These are phyloP conservation scores for Xylariaceae sp. DNA, from an alignment of 2,329 filamentous ascomycete genomes.

Conservation along the genomic window DNA sequence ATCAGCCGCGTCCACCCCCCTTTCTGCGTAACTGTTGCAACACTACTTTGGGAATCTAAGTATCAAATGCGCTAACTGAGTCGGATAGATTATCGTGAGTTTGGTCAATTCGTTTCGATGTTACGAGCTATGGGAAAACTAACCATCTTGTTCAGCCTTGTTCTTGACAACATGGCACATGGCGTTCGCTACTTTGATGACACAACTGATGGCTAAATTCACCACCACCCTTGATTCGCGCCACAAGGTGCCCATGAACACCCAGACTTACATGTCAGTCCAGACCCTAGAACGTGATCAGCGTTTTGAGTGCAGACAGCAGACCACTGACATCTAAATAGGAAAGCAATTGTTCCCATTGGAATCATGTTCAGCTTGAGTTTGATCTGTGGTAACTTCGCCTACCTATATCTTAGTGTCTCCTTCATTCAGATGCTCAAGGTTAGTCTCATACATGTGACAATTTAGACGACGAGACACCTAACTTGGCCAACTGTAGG, in stretches of 20 bases:
- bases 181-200: conserved; percentile 63
- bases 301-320: too few species aligned
- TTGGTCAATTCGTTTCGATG: neutral
- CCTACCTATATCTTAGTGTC: conserved; percentile 67
- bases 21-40: too few species aligned
- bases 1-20: neutral
- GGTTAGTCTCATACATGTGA: conserved; percentile 32
- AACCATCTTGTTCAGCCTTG: conserved; percentile 38
- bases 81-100: conserved; percentile 23
- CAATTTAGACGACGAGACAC: neutral
- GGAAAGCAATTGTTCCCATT: conserved; percentile 63
- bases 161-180: conserved; percentile 69
- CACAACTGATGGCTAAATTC: conserved; percentile 63
- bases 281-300: neutral
- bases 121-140: neutral
- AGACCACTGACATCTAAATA: conserved; percentile 10
- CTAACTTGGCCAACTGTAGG: conserved; percentile 35
- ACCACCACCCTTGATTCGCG: conserved; percentile 62
- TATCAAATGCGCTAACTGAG: conserved; percentile 6
- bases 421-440: conserved; percentile 73
- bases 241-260: conserved; percentile 61
- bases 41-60: neutral
- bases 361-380: conserved; percentile 65
- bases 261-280: conserved; percentile 53
- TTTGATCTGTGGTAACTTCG: conserved; percentile 65